Evolutionary conservation across 768 basidiomycete species (phyloP).

Genomic region (Leccinum broughii): DNA sequence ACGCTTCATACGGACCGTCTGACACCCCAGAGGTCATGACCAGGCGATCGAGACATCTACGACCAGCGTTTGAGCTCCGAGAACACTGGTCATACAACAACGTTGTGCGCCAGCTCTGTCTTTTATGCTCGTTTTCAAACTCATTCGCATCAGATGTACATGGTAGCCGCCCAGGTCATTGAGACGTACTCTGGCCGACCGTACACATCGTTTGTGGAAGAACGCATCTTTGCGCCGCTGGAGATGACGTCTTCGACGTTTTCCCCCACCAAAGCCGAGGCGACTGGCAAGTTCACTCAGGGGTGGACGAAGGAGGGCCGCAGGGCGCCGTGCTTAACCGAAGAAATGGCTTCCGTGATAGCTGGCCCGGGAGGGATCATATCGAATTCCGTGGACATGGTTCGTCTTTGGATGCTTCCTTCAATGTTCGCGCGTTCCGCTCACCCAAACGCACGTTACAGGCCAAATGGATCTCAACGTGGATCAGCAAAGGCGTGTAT

Average conservation of each 20-base stretch:
- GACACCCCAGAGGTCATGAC: constrained; percentile 31
- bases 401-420: constrained; percentile 14
- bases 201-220: constrained; percentile 41
- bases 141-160: constrained; percentile 38
- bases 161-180: constrained; percentile 36
- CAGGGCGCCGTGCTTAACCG: constrained; percentile 35
- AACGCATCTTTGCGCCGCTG: constrained; percentile 42
- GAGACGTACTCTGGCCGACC: constrained; percentile 32
- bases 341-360: constrained; percentile 23
- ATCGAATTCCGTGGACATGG: constrained; percentile 44
- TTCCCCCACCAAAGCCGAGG: constrained; percentile 33
- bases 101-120: constrained; percentile 24
- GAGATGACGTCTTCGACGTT: constrained; percentile 44
- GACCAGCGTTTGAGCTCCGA: constrained; percentile 37
- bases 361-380: constrained; percentile 47
- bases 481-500: constrained; percentile 36
- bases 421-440: neutral
- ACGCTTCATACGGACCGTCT: constrained; percentile 29
- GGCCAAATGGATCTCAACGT: constrained; percentile 40
- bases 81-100: constrained; percentile 42
- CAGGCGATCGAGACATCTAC: constrained; percentile 29
- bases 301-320: constrained; percentile 36
- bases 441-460: constrained; percentile 14
- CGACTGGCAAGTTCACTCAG: constrained; percentile 35
- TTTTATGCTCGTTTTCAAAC: neutral